phyloP scores from a whole-genome alignment of 192 early-diverging fungal species.

The Coemansia sp. region DNA sequence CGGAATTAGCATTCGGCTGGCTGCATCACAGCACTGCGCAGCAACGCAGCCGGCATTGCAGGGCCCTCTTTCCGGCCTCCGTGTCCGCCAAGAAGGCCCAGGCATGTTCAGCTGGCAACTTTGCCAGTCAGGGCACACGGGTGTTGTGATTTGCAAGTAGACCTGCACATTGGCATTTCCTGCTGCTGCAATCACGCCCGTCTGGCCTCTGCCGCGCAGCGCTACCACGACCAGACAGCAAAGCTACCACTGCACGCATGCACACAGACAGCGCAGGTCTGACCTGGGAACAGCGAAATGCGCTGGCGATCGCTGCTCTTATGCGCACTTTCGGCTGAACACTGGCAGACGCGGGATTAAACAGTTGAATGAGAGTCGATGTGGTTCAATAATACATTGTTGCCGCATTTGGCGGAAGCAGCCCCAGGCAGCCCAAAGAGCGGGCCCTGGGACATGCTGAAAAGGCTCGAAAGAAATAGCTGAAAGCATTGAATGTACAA shows the following conservation, averaged over 20 bases:
- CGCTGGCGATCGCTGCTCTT: slow-evolving; percentile 11
- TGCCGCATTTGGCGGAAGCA: not conserved
- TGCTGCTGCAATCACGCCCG: not conserved
- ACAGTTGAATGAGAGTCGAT: not conserved
- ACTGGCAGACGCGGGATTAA: not conserved
- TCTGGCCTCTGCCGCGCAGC: not conserved
- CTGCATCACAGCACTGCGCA: not conserved
- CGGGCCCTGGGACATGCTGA: not conserved
- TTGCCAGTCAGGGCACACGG: not conserved
- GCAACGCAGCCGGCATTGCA: slow-evolving; percentile 1
- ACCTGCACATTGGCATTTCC: not conserved
- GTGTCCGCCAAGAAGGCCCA: not conserved
- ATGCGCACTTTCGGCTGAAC: slow-evolving; percentile 13
- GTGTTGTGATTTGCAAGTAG: slow-evolving; percentile 1
- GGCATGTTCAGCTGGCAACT: not conserved
- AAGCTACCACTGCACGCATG: not conserved
- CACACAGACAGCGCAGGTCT: not conserved
- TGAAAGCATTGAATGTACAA: slow-evolving; percentile 18
- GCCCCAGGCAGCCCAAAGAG: not conserved
- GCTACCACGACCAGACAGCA: not conserved
- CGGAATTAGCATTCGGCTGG: slow-evolving; percentile 6
- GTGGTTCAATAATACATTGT: slow-evolving; percentile 14
- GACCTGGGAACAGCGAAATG: slow-evolving; percentile 10
- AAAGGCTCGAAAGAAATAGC: not conserved
- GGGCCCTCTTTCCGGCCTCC: not conserved